Conservation (phyloP, 2,329 filamentous ascomycete genomes). For the Lecanosticta acicola region DNA sequence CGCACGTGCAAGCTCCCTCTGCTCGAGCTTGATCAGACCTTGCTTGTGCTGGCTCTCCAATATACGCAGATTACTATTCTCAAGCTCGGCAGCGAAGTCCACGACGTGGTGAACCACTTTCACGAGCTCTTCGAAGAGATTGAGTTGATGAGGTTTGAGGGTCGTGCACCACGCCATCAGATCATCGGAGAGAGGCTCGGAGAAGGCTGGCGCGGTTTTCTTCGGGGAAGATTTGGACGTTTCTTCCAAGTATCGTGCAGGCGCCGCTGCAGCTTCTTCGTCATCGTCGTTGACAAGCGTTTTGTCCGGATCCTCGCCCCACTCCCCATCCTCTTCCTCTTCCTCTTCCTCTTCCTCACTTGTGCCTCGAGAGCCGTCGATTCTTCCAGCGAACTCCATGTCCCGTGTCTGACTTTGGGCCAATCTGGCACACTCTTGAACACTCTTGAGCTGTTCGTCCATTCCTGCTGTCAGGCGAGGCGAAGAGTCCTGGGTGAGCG, state of each 20-base stretch:
- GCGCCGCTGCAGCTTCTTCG: neutral
- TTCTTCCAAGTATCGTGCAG: neutral
- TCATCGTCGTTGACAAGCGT: slow-evolving; percentile 4
- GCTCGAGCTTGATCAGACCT: slow-evolving; percentile 38
- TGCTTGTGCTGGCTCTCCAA: slow-evolving; percentile 41
- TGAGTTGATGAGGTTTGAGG: slow-evolving; percentile 37
- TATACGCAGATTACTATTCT: slow-evolving; percentile 41
- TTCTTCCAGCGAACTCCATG: neutral
- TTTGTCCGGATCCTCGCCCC: slow-evolving; percentile 3
- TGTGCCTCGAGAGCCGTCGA: neutral
- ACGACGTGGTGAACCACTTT: slow-evolving; percentile 39
- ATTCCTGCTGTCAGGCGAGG: neutral
- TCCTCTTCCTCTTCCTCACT: neutral
- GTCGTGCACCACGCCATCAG: slow-evolving; percentile 35
- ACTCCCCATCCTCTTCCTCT: neutral
- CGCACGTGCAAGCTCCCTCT: slow-evolving; percentile 38
- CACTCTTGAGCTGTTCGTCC: neutral
- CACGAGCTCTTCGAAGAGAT: slow-evolving; percentile 36
- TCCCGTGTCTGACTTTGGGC: neutral
- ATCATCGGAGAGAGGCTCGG: slow-evolving; percentile 21
- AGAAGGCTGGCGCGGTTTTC: neutral
- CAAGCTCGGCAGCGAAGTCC: slow-evolving; percentile 43
- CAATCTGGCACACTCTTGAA: no score
- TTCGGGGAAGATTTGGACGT: neutral
- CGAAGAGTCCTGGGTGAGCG: neutral